Base-by-base conservation (phyloP, 164 flowering plant genomes). In the Vitis labrusca region DNA sequence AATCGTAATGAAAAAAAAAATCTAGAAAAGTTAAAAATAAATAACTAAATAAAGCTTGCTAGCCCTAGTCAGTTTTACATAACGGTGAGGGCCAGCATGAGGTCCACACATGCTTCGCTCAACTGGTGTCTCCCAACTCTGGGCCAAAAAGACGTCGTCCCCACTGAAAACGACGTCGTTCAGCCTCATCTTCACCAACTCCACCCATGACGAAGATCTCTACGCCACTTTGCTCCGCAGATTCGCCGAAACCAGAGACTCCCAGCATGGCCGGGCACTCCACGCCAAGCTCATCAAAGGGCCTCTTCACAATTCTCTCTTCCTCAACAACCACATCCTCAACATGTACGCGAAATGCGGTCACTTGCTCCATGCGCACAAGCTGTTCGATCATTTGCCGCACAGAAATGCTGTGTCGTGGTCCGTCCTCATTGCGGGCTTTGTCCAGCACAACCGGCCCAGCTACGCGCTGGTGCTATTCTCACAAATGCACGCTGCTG, bases 361-460 rank as follows among this genome's bases (percentile, higher is more conserved):
- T 0, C 73, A 79, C 8, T 68, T 80, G 14, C 29, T 0, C 1
- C 12, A 57, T 32, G 94, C 74, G 1, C 64, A 73, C 59, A 64
- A 83, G 7, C 53, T 91, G 87, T 87, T 91, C 64, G 92, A 85
- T 1, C 85, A 89, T 84, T 85, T 89, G 86, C 83, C 85, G n/a
- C 48, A 77, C 0, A 69, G 82, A 55, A 91, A 91, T 29, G 90
- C 85, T 6, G 94, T 86, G 16, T 85, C 94, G 0, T 91, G 94
- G 94, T 84, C 94, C 0, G 82, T 86, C 12, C 32, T 87, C 13
- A 81, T 91, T 56, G 70, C 88, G 0, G 92, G 92, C 44, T 73
- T 80, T 11, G 91, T 82, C 37, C 92, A 84, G 56, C 73, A 68
- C 53, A 84, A 81, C 59, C 67, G 29, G 15, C 73, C 85, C 19